Percentiles rank a stretch among this genome's conserved stretches.
phyloP scores from a whole-genome alignment of 2,329 filamentous ascomycete species.

The Didymella exigua region DNA sequence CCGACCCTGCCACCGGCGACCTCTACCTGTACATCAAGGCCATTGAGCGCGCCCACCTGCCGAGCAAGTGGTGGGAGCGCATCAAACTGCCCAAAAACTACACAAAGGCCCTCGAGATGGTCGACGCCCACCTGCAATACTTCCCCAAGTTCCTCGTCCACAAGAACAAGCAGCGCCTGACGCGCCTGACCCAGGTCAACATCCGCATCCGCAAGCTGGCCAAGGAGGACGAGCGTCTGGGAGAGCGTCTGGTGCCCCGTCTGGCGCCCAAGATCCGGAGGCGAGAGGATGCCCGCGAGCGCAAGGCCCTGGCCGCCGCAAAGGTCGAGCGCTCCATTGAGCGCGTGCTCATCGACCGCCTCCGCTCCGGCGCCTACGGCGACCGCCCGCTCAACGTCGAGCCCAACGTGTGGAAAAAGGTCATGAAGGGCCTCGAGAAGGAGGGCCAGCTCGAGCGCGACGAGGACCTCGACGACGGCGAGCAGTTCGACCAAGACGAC shows the following conservation, averaged over 20 bases:
- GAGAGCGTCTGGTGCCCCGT: slow-evolving; percentile 85
- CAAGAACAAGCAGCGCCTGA: slow-evolving; percentile 96
- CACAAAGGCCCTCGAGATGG: slow-evolving; percentile 81
- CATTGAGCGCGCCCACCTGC: slow-evolving; percentile 72
- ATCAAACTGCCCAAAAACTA: slow-evolving; percentile 92
- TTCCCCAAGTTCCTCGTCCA: slow-evolving; percentile 93
- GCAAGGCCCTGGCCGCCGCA: slow-evolving; percentile 64
- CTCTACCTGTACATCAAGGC: slow-evolving; percentile 97
- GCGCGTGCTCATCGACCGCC: slow-evolving; percentile 86
- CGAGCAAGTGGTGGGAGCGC: slow-evolving; percentile 91
- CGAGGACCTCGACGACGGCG: slow-evolving; percentile 85
- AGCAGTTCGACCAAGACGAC: slow-evolving; percentile 79
- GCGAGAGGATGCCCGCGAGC: slow-evolving; percentile 55
- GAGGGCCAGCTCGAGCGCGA: slow-evolving; percentile 82
- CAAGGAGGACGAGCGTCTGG: slow-evolving; percentile 86
- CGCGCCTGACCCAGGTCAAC: slow-evolving; percentile 87
- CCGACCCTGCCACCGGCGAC: slow-evolving; percentile 77
- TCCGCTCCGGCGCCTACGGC: slow-evolving; percentile 91
- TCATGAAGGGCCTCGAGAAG: slow-evolving; percentile 86
- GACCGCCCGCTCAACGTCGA: slow-evolving; percentile 94
- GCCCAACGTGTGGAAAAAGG: slow-evolving; percentile 96
- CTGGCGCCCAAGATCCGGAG: slow-evolving; percentile 83
- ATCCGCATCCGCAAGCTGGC: slow-evolving; percentile 78
- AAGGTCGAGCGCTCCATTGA: slow-evolving; percentile 97
- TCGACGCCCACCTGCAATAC: slow-evolving; percentile 69